Base-by-base conservation (phyloP, 2,329 filamentous ascomycete genomes). In the Colletotrichum karsti region DNA sequence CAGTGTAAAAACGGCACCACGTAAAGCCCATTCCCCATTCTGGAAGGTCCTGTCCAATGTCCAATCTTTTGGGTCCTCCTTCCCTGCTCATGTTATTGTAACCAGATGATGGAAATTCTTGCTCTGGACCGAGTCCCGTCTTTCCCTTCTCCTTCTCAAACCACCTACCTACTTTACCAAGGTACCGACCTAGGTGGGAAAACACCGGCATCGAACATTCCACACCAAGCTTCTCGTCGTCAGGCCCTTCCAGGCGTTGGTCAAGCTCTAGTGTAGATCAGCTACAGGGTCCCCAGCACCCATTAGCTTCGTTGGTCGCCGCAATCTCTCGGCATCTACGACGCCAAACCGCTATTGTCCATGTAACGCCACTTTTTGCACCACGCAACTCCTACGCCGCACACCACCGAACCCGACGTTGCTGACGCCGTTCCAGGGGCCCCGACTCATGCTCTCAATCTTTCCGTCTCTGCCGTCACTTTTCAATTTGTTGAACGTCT, bases 291-390 rank as follows among this genome's bases (percentile, higher is more conserved):
- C 18, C 20, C 24, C 22, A 58, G 26, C 44, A 33, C 37, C 65
- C n/a, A 33, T 41, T 64, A 51, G 28, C 51, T 35, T 37, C 30
- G 64, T 22, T 53, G 5, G 28, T 41, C 28, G 64, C 53, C 46
- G 64, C 60, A 39, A 67, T 64, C 60, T 64, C 64, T 67, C 53
- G 64, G 64, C 64, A 67, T 48, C 53, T 46, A 28, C 12, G 5
- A 58, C 28, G 42, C 26, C 59, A 30, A 28, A 48, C 51, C 24
- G 53, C 20, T 22, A 57, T 26, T 42, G 9, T 50, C 48, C 42
- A 62, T 46, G 7, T 28, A 54, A 50, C 24, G 35, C 33, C 35
- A 56, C 12, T 24, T 20, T 51, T 44, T 22, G 56, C 55, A 60
- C 44, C 44, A 53, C 46, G 18, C 51, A 37, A 15, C 35, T 20